Conservation (phyloP, 1,284 basidiomycete genomes). For the Bjerkandera adusta region DNA sequence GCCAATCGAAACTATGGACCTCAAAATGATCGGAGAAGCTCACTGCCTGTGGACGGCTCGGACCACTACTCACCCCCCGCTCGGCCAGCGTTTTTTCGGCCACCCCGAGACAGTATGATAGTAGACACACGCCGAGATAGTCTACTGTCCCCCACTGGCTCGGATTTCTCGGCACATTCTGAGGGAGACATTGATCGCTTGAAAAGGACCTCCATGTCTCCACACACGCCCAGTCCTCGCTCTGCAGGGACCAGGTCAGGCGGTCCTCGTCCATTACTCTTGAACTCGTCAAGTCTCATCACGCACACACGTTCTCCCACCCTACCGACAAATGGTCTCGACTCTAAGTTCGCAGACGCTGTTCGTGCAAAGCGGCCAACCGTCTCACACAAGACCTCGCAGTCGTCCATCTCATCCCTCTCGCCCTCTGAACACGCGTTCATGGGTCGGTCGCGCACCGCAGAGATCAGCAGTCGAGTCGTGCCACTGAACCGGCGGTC, state of each 20-base stretch:
- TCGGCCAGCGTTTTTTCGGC: slow-evolving; percentile 55
- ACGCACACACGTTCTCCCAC: slow-evolving; percentile 41
- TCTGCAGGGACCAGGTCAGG: slow-evolving; percentile 34
- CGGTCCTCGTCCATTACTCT: slow-evolving; percentile 53
- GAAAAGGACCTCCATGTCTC: slow-evolving; percentile 34
- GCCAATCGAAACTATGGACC: slow-evolving; percentile 15
- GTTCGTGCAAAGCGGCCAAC: slow-evolving; percentile 38
- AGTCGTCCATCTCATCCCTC: slow-evolving; percentile 62
- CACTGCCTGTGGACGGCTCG: slow-evolving; percentile 41
- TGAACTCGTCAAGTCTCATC: slow-evolving; percentile 46
- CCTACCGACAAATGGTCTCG: slow-evolving; percentile 31
- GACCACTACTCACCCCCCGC: slow-evolving; percentile 52
- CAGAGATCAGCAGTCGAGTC: slow-evolving; percentile 53
- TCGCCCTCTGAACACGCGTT: slow-evolving; percentile 43
- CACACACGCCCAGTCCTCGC: slow-evolving; percentile 24
- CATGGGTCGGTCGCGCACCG: slow-evolving; percentile 27
- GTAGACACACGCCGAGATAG: slow-evolving; percentile 31
- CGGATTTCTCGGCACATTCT: slow-evolving; percentile 35
- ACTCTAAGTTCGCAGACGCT: slow-evolving; percentile 49
- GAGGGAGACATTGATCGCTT: slow-evolving; percentile 31
- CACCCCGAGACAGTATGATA: slow-evolving; percentile 55
- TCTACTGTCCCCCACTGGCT: slow-evolving; percentile 38
- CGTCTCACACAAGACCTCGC: slow-evolving; percentile 45
- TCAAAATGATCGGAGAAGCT: slow-evolving; percentile 33
- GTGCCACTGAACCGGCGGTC: slow-evolving; percentile 65